A percentile compares a stretch with the other conserved stretches of the same genome.
Evolutionary conservation across 805 yeast species (phyloP).

Genomic region (Cyberlindnera meyerae): DNA sequence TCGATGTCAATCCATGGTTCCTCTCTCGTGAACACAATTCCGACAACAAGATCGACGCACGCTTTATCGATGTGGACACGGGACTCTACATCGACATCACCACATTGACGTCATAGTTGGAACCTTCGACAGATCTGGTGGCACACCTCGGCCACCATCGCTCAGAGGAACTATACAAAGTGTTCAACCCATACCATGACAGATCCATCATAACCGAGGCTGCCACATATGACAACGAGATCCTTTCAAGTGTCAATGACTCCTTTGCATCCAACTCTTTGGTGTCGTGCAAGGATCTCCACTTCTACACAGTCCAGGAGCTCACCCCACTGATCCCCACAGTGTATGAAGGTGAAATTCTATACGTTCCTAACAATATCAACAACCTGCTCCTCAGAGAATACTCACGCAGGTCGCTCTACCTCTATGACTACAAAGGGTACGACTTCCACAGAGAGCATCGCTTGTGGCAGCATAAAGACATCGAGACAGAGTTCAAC

Average conservation of each 20-base stretch:
- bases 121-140: slow-evolving; percentile 4
- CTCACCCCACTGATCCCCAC: slow-evolving; percentile 49
- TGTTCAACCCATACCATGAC: slow-evolving; percentile 29
- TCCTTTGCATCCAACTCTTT: slow-evolving; percentile 13
- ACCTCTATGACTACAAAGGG: slow-evolving; percentile 33
- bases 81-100: slow-evolving; percentile 75
- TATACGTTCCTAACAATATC: slow-evolving; percentile 49
- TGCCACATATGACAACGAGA: slow-evolving; percentile 29
- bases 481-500: slow-evolving; percentile 18
- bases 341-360: slow-evolving; percentile 54
- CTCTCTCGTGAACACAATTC: slow-evolving; percentile 53
- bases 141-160: slow-evolving; percentile 6
- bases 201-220: slow-evolving; percentile 17
- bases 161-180: slow-evolving; percentile 9
- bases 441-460: slow-evolving; percentile 33
- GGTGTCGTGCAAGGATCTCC: slow-evolving; percentile 57
- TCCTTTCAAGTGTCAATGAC: slow-evolving; percentile 29
- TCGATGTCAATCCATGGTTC: slow-evolving; percentile 42
- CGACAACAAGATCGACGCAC: slow-evolving; percentile 61
- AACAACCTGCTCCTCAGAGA: slow-evolving; percentile 42
- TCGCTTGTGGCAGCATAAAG: slow-evolving; percentile 17
- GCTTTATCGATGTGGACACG: slow-evolving; percentile 65
- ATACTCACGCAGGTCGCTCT: slow-evolving; percentile 35
- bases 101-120: slow-evolving; percentile 30
- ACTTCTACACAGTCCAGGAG: slow-evolving; percentile 45